These are phyloP conservation scores for Podospora didyma DNA, from an alignment of 495 filamentous ascomycete genomes.

Conservation along the genomic window DNA sequence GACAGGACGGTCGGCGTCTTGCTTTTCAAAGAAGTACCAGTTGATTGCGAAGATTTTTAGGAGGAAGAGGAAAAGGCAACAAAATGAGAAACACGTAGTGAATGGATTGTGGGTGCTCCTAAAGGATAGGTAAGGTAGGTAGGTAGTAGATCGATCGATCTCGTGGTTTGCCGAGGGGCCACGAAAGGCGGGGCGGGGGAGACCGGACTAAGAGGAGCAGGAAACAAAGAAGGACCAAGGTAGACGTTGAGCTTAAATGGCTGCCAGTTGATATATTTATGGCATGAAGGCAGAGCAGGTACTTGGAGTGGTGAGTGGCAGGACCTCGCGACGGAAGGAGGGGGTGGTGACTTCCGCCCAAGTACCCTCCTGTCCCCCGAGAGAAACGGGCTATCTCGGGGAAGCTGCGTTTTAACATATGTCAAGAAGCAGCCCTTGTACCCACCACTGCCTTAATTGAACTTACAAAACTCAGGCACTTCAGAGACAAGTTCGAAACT, in stretches of 20 bases:
- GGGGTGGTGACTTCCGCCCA: neutral
- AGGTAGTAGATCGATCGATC: neutral
- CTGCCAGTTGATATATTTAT: constrained; percentile 3
- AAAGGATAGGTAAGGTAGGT: neutral
- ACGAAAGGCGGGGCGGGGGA: neutral
- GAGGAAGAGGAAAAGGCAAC: neutral
- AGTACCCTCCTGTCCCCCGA: no score
- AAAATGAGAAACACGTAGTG: neutral
- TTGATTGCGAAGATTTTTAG: neutral
- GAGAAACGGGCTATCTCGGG: no score
- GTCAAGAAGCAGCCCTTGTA: no score
- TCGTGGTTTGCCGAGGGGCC: neutral
- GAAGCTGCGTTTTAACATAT: no score
- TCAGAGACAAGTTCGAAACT: neutral
- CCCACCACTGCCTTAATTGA: no score
- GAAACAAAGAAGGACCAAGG: neutral
- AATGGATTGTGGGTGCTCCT: neutral
- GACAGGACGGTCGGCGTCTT: neutral
- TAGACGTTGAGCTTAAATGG: neutral
- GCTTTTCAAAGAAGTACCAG: neutral
- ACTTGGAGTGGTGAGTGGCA: neutral
- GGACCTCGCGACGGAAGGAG: neutral
- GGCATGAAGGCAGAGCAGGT: neutral
- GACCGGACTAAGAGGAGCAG: neutral
- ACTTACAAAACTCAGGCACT: no score